Conservation (phyloP, 805 yeast species). For the Starmera dryadoides region DNA sequence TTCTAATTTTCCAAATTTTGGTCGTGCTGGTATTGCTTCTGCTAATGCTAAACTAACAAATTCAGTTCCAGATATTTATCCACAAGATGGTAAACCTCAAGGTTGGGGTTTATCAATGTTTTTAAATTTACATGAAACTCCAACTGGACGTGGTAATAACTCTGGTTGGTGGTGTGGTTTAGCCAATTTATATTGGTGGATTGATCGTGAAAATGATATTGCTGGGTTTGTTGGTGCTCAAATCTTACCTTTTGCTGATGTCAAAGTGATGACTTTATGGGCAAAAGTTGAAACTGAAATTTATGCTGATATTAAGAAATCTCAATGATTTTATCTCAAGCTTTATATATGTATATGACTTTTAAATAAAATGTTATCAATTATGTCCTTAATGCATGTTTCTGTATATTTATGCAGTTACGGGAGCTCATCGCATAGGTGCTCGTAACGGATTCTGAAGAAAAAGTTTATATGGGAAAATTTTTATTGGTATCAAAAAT, state of each 20-base stretch:
- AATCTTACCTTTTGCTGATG: constrained; percentile 28
- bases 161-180: constrained; percentile 35
- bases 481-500: constrained; percentile 1
- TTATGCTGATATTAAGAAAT: constrained; percentile 5
- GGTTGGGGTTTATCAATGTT: constrained; percentile 27
- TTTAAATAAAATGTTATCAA: too few species aligned
- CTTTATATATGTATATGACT: not conserved
- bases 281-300: constrained; percentile 12
- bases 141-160: constrained; percentile 29
- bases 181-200: constrained; percentile 33
- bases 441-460: not conserved
- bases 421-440: constrained; percentile 1
- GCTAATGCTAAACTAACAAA: constrained; percentile 9
- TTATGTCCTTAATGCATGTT: not conserved
- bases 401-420: not conserved
- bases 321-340: not conserved
- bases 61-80: constrained; percentile 14
- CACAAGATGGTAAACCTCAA: constrained; percentile 19
- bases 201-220: constrained; percentile 29
- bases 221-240: constrained; percentile 34
- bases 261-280: constrained; percentile 12
- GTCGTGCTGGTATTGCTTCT: constrained; percentile 8
- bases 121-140: constrained; percentile 18
- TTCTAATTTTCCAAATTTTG: constrained; percentile 20
- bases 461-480: not conserved